phyloP scores from a whole-genome alignment of 441 rosid genomes.

The Erodium trifolium region DNA sequence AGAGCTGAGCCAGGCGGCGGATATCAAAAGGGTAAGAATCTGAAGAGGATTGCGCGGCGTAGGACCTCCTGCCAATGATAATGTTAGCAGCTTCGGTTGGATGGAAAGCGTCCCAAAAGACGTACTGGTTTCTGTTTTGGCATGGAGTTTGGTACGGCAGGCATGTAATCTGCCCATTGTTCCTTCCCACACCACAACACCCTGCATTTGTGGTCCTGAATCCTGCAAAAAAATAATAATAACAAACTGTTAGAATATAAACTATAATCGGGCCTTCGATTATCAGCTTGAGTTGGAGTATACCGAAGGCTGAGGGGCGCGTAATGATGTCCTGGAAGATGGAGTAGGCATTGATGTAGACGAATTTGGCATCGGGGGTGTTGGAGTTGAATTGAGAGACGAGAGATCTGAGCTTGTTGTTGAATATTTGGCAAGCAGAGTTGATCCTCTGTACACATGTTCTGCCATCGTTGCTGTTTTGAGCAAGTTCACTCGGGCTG shows the following conservation, averaged over 20 bases:
- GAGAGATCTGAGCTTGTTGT: conserved; percentile 51
- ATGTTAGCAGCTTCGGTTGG: conserved; percentile 66
- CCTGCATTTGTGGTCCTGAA: conserved; percentile 60
- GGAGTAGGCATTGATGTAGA: conserved; percentile 62
- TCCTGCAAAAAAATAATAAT: too few species aligned
- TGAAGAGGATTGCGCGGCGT: conserved; percentile 47
- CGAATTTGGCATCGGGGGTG: conserved; percentile 47
- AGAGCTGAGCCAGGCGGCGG: conserved; percentile 48
- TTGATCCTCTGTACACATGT: conserved; percentile 68
- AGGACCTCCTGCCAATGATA: conserved; percentile 57
- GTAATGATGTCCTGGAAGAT: conserved; percentile 59
- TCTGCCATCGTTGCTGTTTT: conserved; percentile 38
- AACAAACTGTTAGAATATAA: too few species aligned
- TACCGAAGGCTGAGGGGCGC: conserved; percentile 46
- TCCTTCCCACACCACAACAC: conserved; percentile 87
- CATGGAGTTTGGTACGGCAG: conserved; percentile 70
- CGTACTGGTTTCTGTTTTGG: conserved; percentile 42
- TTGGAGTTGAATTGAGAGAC: conserved; percentile 55
- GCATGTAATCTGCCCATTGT: conserved; percentile 84
- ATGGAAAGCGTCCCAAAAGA: conserved; percentile 89
- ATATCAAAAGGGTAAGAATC: conserved; percentile 73
- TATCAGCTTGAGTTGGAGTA: too few species aligned
- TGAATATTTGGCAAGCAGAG: conserved; percentile 63
- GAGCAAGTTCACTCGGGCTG: conserved; percentile 68
- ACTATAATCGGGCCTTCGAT: too few species aligned